Evolutionary conservation across 352 stramenopile species (phyloP).

Genomic region (Phytophthora ohioensis): DNA sequence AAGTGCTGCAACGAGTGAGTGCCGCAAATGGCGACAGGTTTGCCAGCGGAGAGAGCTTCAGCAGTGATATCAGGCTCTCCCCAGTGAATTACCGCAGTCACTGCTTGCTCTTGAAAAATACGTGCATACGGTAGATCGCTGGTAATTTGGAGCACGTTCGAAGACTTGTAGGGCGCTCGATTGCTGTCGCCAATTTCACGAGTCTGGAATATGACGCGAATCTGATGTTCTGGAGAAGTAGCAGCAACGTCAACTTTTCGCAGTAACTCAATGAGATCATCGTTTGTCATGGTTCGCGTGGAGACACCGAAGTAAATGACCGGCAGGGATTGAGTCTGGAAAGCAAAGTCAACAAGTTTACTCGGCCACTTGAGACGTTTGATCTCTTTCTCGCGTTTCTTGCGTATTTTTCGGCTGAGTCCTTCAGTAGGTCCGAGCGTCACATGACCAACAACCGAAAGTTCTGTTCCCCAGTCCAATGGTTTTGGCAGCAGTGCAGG

Average conservation of each 20-base stretch:
- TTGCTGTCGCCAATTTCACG: constrained; percentile 31
- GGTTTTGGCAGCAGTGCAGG: constrained; percentile 45
- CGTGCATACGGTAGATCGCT: constrained; percentile 69
- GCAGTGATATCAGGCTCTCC: constrained; percentile 76
- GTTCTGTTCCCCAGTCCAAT: constrained; percentile 55
- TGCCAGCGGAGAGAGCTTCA: constrained; percentile 76
- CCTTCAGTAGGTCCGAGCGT: constrained; percentile 22
- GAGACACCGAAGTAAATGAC: constrained; percentile 61
- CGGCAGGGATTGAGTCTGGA: constrained; percentile 24
- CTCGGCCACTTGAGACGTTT: constrained; percentile 26
- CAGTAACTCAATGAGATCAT: constrained; percentile 45
- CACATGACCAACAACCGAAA: constrained; percentile 51
- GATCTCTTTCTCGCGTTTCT: constrained; percentile 32
- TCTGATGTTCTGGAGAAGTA: constrained; percentile 3
- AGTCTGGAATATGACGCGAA: constrained; percentile 66
- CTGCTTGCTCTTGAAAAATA: constrained; percentile 74
- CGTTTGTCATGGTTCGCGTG: constrained; percentile 37
- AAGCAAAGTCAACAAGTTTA: constrained; percentile 28
- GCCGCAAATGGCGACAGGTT: constrained; percentile 87
- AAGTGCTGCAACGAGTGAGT: constrained; percentile 91
- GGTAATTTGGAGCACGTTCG: constrained; percentile 38
- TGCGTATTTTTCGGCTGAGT: constrained; percentile 25
- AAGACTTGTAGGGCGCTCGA: constrained; percentile 17
- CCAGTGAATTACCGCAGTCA: constrained; percentile 79
- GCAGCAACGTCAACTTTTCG: constrained; percentile 48